Evolutionary conservation across 768 basidiomycete species (phyloP).

Genomic region (Lentinula guzmanii): DNA sequence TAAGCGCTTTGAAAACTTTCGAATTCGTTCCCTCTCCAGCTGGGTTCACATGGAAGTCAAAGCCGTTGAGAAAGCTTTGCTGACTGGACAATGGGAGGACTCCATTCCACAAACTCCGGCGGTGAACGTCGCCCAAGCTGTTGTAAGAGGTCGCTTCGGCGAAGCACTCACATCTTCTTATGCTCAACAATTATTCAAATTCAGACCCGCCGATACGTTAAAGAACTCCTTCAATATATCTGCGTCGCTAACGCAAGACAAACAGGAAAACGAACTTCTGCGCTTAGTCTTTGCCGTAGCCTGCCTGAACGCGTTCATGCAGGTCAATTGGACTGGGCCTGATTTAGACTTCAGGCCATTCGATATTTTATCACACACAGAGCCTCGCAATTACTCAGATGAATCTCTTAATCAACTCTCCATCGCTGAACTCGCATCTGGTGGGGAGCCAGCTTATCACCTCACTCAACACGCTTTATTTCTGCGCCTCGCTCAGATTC

Average conservation of each 20-base stretch:
- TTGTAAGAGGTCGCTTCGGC: conserved; percentile 55
- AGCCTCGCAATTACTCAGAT: conserved; percentile 27
- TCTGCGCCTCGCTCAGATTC: conserved; percentile 67
- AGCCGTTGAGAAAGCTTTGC: conserved; percentile 48
- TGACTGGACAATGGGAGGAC: conserved; percentile 42
- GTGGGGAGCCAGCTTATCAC: conserved; percentile 96
- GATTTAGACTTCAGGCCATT: conserved; percentile 56
- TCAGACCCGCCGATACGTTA: conserved; percentile 23
- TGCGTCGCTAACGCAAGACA: conserved; percentile 17
- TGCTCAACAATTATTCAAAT: conserved; percentile 34
- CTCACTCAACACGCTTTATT: conserved; percentile 65
- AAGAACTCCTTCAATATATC: conserved; percentile 30
- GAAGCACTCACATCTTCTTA: conserved; percentile 40
- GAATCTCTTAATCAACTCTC: conserved; percentile 59
- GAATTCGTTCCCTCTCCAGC: not conserved
- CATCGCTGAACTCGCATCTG: conserved; percentile 69
- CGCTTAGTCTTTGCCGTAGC: conserved; percentile 68
- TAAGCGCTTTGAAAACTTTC: conserved; percentile 13
- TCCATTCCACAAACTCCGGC: conserved; percentile 11
- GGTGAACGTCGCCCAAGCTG: conserved; percentile 43
- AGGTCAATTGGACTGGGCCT: conserved; percentile 96
- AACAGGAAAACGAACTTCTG: conserved; percentile 43
- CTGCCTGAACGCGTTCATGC: conserved; percentile 84
- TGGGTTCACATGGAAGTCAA: conserved; percentile 11
- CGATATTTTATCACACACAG: conserved; percentile 25